These are phyloP conservation scores for Citeromyces hawaiiensis DNA, from an alignment of 1,139 yeast genomes.

Conservation along the genomic window DNA sequence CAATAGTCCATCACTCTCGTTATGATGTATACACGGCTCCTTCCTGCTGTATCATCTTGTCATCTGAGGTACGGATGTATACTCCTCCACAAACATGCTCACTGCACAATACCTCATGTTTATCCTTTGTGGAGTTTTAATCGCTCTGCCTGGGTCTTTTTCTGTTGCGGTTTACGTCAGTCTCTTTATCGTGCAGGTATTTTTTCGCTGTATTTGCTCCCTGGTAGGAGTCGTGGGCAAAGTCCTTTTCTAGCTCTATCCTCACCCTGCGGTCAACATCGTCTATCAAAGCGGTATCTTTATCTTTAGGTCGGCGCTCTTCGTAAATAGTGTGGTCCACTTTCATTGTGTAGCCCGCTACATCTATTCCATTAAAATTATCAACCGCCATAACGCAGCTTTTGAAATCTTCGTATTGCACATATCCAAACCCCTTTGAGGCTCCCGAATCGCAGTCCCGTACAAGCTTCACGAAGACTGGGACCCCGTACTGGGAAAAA, in stretches of 20 bases:
- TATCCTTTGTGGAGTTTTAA: not conserved
- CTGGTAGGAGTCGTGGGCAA: constrained; percentile 5
- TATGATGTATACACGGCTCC: too few species aligned
- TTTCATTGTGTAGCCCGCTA: constrained; percentile 43
- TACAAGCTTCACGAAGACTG: constrained; percentile 63
- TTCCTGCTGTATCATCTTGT: too few species aligned
- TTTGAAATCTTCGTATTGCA: constrained; percentile 72
- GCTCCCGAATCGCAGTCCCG: constrained; percentile 53
- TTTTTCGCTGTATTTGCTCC: constrained; percentile 1
- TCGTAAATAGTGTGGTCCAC: constrained; percentile 72
- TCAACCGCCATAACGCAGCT: constrained; percentile 83
- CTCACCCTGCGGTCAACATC: constrained; percentile 13
- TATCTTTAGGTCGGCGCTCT: constrained; percentile 17
- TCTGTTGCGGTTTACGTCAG: not conserved
- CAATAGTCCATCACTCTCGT: too few species aligned
- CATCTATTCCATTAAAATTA: constrained; percentile 61
- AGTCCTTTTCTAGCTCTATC: constrained; percentile 11
- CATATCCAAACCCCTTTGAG: constrained; percentile 66
- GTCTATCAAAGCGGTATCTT: constrained; percentile 35
- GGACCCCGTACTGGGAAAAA: constrained; percentile 85
- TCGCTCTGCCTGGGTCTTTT: not conserved
- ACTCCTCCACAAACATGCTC: not conserved
- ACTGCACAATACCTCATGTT: not conserved
- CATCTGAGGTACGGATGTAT: too few species aligned
- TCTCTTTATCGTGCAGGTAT: not conserved